Evolutionary conservation across 2,329 filamentous ascomycete species (phyloP).

Genomic region (Exophiala sp.): DNA sequence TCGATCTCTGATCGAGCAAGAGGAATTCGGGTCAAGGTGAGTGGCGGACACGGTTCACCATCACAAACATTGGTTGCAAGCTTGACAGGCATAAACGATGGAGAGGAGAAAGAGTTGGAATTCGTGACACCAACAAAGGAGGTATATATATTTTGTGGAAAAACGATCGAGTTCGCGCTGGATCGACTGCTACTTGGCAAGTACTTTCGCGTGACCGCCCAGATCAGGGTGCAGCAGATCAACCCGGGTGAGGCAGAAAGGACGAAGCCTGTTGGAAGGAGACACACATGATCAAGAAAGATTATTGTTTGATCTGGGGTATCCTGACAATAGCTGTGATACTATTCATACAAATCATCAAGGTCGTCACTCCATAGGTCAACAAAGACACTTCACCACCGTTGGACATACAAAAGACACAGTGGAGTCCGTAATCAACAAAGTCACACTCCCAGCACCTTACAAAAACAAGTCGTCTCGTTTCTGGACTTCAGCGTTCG

Average conservation of each 20-base stretch:
- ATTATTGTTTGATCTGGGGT: not conserved
- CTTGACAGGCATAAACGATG: no score
- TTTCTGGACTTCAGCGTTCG: conserved; percentile 29
- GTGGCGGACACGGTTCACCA: no score
- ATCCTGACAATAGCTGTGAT: not conserved
- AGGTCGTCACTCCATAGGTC: not conserved
- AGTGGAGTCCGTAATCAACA: not conserved
- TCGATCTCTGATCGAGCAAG: no score
- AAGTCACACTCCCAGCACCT: not conserved
- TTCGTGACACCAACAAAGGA: no score
- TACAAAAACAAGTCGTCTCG: conserved; percentile 25
- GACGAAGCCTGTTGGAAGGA: not conserved
- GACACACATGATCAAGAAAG: not conserved
- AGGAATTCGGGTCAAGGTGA: no score
- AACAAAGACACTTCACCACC: not conserved
- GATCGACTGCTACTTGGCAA: not conserved
- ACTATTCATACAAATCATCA: not conserved
- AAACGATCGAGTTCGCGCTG: not conserved
- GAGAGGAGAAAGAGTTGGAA: no score
- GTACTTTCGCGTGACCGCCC: not conserved
- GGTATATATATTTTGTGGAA: no score
- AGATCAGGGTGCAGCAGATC: not conserved
- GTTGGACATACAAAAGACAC: no score
- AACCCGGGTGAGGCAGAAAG: not conserved
- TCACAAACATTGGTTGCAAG: no score